phyloP scores from a whole-genome alignment of 257 asterid species.

The Pogostemon cablin region DNA sequence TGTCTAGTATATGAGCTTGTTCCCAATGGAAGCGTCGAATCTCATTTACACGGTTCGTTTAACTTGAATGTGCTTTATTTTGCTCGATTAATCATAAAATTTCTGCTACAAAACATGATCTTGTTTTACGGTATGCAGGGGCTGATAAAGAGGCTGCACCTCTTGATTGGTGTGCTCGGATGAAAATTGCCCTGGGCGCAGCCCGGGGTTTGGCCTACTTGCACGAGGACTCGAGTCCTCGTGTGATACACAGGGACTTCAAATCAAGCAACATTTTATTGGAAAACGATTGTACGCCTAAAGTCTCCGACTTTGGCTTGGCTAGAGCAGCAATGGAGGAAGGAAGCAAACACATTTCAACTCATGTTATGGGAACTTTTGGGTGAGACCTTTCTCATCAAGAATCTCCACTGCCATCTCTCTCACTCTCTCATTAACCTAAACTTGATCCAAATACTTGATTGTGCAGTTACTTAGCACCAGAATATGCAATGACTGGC shows the following conservation, averaged over 20 bases:
- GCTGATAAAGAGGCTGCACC: conserved; percentile 63
- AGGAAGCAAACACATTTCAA: conserved; percentile 70
- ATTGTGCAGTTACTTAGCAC: conserved; percentile 77
- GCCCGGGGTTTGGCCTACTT: conserved; percentile 91
- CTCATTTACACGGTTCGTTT: conserved; percentile 80
- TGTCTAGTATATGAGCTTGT: conserved; percentile 84
- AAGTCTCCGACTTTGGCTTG: conserved; percentile 94
- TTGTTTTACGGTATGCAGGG: conserved; percentile 46
- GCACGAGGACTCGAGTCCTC: conserved; percentile 97
- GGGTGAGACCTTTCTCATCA: conserved; percentile 54
- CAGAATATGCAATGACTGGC: conserved; percentile 98
- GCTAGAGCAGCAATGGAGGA: conserved; percentile 88
- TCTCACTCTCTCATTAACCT: too few relatives aligned
- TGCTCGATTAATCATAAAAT: background rate
- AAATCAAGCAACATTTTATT: conserved; percentile 88
- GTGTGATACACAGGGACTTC: conserved; percentile 95
- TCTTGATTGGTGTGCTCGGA: conserved; percentile 80
- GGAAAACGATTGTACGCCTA: conserved; percentile 83
- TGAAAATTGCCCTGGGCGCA: conserved; percentile 91
- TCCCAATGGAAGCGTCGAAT: conserved; percentile 92
- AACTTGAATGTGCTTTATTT: background rate
- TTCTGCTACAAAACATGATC: background rate
- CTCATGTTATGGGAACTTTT: conserved; percentile 98
- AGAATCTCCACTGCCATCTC: background rate
- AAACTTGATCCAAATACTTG: too few relatives aligned